A percentile compares a stretch with the other conserved stretches of the same genome.
Evolutionary conservation across 345 rosid genomes (phyloP).

Genomic region (Syzygium jambos): DNA sequence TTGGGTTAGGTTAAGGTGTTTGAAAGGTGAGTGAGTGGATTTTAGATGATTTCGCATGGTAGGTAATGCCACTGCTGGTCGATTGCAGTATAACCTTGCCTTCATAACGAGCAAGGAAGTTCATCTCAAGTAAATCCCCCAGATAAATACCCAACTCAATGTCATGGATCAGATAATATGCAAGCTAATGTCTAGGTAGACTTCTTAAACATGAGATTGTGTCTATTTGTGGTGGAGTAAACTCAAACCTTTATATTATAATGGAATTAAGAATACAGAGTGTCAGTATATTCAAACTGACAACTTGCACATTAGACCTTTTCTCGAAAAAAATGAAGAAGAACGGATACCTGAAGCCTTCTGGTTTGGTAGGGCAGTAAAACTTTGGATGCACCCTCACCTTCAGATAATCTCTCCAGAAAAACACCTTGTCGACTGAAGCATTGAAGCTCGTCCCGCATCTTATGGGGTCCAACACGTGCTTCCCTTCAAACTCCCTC

Average conservation of each 20-base stretch:
- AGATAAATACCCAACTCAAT: background rate
- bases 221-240: background rate
- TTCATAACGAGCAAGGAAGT: background rate
- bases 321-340: background rate
- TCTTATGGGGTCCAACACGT: conserved; percentile 43
- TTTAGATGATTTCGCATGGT: background rate
- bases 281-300: background rate
- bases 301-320: background rate
- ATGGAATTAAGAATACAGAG: background rate
- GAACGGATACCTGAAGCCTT: conserved; percentile 23
- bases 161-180: background rate
- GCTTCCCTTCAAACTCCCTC: conserved; percentile 25
- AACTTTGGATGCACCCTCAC: conserved; percentile 27
- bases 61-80: background rate
- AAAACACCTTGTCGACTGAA: conserved; percentile 25
- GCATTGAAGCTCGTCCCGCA: conserved; percentile 50
- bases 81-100: background rate
- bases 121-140: background rate
- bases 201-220: background rate
- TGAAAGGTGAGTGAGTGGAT: background rate
- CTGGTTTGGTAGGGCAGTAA: conserved; percentile 36
- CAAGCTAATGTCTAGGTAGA: background rate
- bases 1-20: background rate
- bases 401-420: conserved; percentile 55
- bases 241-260: background rate